A percentile compares a stretch with the other conserved stretches of the same genome.
Evolutionary conservation across 2,329 filamentous ascomycete genomes (phyloP).

Genomic region (Coniochaeta hoffmannii): DNA sequence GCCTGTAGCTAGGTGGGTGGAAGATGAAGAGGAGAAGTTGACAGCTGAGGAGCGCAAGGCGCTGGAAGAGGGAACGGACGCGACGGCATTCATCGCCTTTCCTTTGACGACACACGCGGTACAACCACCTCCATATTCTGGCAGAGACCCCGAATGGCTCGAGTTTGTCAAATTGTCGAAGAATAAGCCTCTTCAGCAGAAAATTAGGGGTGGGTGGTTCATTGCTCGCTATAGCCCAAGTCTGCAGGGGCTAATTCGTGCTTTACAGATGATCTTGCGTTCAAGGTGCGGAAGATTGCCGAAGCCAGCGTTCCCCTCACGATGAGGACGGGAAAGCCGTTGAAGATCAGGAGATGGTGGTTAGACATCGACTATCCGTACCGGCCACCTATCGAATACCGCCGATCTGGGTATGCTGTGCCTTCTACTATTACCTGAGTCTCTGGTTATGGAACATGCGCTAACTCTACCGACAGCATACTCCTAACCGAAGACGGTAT

Average conservation of each 20-base stretch:
- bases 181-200: constrained; percentile 37
- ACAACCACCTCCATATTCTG: constrained; percentile 42
- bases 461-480: constrained; percentile 28
- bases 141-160: constrained; percentile 56
- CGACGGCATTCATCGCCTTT: constrained; percentile 52
- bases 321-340: constrained; percentile 36
- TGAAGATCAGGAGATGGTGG: constrained; percentile 46
- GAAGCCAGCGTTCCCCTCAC: constrained; percentile 34
- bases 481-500: constrained; percentile 41
- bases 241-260: constrained; percentile 3
- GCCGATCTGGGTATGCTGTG: constrained; percentile 48
- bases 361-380: constrained; percentile 54
- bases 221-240: background rate
- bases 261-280: constrained; percentile 34
- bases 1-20: constrained; percentile 27
- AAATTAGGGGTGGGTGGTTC: constrained; percentile 36
- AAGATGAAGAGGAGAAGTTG: constrained; percentile 28
- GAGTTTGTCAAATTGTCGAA: constrained; percentile 51
- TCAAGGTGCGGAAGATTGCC: constrained; percentile 33
- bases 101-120: constrained; percentile 48
- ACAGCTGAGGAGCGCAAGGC: constrained; percentile 34
- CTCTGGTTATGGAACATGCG: background rate
- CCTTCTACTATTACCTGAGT: background rate
- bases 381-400: constrained; percentile 50
- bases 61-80: constrained; percentile 28